Base-by-base conservation (phyloP, 768 basidiomycete genomes). In the Coprinopsis sp. region DNA sequence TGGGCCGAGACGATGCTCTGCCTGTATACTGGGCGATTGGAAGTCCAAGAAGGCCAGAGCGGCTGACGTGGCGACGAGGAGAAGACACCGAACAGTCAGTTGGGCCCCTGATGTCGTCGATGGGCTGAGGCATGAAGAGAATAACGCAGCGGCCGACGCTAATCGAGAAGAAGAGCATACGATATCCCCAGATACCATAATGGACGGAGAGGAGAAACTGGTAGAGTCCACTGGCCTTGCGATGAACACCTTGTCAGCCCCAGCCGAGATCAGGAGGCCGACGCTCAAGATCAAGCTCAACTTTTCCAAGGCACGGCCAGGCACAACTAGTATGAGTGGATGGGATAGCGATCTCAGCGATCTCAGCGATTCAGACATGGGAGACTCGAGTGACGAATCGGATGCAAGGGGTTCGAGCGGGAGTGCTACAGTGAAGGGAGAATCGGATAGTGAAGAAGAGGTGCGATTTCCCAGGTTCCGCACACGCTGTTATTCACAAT, bases 261-360 rank as follows among this genome's bases (percentile, higher is more conserved):
- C 10, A 21, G 2, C 21, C 33, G 12, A 37, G 6, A n/a, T 11
- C 11, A 10, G 11, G 29, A 36, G 33, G 16, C 6, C 21, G 4
- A 6, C n/a, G 13, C 47, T 23, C 23, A 33, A 41, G 27, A 22
- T 41, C 14, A 31, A 51, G 30, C 30, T 44, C 22, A 45, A 44
- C 18, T 37, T 33, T 22, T 14, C 36, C 14, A 41, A 37, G 12
- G 19, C 6, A 25, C 30, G 19, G 11, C 40, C 24, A 23, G 25
- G 14, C n/a, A n/a, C n/a, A 19, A 41, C 18, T 24, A 18, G 19
- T 28, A 37, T 24, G 2, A 10, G 45, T 25, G 65, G 59, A 18
- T 64, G 64, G 64, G 64, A 66, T 46, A 68, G 66, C 33, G 67
- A 68, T 25, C 56, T 68, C 21, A 62, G 60, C 3, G 64, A 67